Conservation (phyloP, 148 eudicot species). For the Rhododendron mucronatum region DNA sequence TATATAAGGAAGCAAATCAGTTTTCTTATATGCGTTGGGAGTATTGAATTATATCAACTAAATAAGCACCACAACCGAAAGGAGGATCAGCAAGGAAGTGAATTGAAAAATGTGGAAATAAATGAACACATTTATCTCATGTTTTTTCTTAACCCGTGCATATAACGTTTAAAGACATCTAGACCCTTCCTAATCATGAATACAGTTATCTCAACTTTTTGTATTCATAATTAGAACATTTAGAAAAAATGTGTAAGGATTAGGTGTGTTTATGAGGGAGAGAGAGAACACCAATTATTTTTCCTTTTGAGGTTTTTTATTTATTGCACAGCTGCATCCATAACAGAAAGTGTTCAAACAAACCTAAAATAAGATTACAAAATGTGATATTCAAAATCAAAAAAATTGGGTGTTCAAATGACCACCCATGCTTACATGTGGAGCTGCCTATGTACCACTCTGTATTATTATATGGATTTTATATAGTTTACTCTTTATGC, state of each 20-base stretch:
- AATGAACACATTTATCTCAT: background rate
- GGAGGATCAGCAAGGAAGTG: background rate
- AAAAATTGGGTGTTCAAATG: too few relatives aligned
- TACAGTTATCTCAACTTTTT: background rate
- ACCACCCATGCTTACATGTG: too few relatives aligned
- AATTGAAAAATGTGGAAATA: background rate
- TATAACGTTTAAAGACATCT: background rate
- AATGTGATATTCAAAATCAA: too few relatives aligned
- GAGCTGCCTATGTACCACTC: background rate
- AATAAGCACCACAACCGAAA: background rate
- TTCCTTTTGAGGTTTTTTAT: background rate
- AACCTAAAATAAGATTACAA: too few relatives aligned
- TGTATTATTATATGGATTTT: background rate
- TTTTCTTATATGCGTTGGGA: background rate
- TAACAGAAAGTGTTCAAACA: background rate
- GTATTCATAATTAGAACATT: background rate
- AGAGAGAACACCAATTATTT: background rate
- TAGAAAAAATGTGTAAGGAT: background rate
- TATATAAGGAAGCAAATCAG: too few relatives aligned
- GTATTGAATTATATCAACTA: background rate
- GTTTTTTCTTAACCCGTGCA: background rate
- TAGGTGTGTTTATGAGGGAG: background rate
- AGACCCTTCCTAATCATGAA: background rate
- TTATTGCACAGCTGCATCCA: background rate
- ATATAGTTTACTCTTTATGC: background rate